Evolutionary conservation across 176 grass and related monocot genomes (phyloP).

Genomic region (Aegilops tauschii): DNA sequence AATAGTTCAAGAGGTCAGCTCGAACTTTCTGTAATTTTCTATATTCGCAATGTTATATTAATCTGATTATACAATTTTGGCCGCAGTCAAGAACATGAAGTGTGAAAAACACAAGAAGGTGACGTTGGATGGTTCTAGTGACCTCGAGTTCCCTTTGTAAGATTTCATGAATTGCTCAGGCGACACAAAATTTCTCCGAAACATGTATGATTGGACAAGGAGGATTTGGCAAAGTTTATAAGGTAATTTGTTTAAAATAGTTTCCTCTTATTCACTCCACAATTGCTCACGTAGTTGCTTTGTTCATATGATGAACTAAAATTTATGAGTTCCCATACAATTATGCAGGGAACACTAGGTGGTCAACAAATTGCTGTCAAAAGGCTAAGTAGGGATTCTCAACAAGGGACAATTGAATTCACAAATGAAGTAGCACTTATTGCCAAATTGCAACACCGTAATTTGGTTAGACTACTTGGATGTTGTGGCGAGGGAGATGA

Average conservation of each 20-base stretch:
- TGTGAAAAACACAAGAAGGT: too few species aligned
- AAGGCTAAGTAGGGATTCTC: slow-evolving; percentile 33
- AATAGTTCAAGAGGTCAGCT: neutral
- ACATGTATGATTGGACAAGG: slow-evolving; percentile 41
- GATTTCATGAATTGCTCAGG: slow-evolving; percentile 2
- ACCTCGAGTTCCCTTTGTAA: slow-evolving; percentile 27
- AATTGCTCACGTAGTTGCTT: too few species aligned
- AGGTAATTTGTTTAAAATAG: slow-evolving; percentile 12
- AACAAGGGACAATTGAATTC: slow-evolving; percentile 40
- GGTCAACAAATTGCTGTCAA: slow-evolving; percentile 40
- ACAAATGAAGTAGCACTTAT: slow-evolving; percentile 35
- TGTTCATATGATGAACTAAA: neutral
- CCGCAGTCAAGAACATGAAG: neutral
- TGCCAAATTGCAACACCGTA: slow-evolving; percentile 39
- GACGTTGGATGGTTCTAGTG: neutral
- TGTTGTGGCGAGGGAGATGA: slow-evolving; percentile 38
- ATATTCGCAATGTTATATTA: neutral
- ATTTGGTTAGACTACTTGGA: slow-evolving; percentile 35
- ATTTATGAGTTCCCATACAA: neutral
- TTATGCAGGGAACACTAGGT: slow-evolving; percentile 21
- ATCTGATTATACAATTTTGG: neutral
- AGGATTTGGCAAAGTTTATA: slow-evolving; percentile 51
- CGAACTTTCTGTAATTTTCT: neutral
- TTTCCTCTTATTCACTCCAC: neutral
- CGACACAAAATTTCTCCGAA: slow-evolving; percentile 39